A percentile compares a stretch with the other conserved stretches of the same genome.
These are phyloP conservation scores for Botrytis fabae DNA, from an alignment of 2,329 filamentous ascomycete genomes.

Conservation along the genomic window DNA sequence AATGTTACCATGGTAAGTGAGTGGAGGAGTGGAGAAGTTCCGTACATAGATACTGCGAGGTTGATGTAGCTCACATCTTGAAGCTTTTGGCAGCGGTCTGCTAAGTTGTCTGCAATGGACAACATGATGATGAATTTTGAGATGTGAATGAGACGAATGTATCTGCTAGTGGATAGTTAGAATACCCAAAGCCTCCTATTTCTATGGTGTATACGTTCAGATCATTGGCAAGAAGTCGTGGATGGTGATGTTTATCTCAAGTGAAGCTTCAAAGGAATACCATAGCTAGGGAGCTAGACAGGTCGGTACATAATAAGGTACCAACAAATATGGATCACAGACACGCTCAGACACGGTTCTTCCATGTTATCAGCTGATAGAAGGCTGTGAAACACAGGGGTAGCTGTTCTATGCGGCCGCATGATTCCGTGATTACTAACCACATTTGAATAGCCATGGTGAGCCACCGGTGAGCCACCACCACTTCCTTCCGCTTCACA, in stretches of 20 bases:
- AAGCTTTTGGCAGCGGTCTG: slow-evolving; percentile 50
- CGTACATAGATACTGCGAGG: slow-evolving; percentile 55
- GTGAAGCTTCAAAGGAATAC: slow-evolving; percentile 4
- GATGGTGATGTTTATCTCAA: neutral
- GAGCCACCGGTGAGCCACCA: neutral
- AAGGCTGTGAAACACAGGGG: neutral
- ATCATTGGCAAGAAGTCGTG: neutral
- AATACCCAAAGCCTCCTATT: neutral
- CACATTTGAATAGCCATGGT: neutral
- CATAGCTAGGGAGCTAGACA: neutral
- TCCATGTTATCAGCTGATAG: neutral
- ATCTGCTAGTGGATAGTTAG: neutral
- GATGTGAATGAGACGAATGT: slow-evolving; percentile 23
- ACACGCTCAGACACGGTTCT: neutral
- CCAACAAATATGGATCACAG: slow-evolving; percentile 2
- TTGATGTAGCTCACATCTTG: slow-evolving; percentile 52
- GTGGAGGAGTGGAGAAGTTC: neutral
- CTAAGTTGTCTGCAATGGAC: slow-evolving; percentile 22
- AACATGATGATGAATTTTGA: slow-evolving; percentile 22
- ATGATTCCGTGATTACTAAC: neutral
- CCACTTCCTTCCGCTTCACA: neutral
- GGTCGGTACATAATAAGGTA: neutral
- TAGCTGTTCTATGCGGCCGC: slow-evolving; percentile 10
- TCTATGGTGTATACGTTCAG: neutral
- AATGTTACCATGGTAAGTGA: neutral